Conservation (phyloP, 2,329 filamentous ascomycete species). For the Cladosporium sp. region DNA sequence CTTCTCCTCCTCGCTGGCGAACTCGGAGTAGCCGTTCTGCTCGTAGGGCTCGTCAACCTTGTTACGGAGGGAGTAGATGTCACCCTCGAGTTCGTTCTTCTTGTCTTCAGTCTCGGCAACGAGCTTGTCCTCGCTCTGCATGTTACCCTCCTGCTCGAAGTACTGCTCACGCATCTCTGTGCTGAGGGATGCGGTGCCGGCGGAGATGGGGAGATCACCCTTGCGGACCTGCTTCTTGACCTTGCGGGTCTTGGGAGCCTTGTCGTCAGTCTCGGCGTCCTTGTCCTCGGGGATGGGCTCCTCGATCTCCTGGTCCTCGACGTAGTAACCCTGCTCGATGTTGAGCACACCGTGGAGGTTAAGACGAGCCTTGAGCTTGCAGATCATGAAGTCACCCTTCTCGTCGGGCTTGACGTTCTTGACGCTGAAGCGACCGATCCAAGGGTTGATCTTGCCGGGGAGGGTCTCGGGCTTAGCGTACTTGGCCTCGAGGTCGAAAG, state of each 20-base stretch:
- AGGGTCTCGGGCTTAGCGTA: conserved; percentile 85
- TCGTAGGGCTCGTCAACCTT: conserved; percentile 88
- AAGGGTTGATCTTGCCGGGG: conserved; percentile 86
- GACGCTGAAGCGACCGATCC: conserved; percentile 96
- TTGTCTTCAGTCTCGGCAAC: conserved; percentile 98
- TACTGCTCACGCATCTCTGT: conserved; percentile 63
- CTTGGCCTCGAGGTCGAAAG: conserved; percentile 92
- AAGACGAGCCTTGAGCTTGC: conserved; percentile 96
- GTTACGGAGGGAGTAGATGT: conserved; percentile 94
- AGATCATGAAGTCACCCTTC: conserved; percentile 98
- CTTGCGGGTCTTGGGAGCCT: conserved; percentile 80
- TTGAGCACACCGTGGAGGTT: conserved; percentile 97
- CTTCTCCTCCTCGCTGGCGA: conserved; percentile 91
- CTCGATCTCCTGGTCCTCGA: conserved; percentile 96
- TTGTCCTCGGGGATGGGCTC: conserved; percentile 83
- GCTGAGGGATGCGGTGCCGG: conserved; percentile 80
- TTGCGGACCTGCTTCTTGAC: conserved; percentile 99
- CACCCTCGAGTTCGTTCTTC: conserved; percentile 99
- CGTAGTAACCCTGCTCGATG: conserved; percentile 94
- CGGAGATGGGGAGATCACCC: conserved; percentile 85
- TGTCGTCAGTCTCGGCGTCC: conserved; percentile 53
- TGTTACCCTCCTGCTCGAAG: conserved; percentile 79
- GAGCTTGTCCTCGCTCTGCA: conserved; percentile 98
- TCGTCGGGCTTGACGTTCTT: conserved; percentile 94
- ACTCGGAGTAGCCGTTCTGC: conserved; percentile 59